Conservation (phyloP, 495 filamentous ascomycete genomes). For the Alectoria sarmentosa region DNA sequence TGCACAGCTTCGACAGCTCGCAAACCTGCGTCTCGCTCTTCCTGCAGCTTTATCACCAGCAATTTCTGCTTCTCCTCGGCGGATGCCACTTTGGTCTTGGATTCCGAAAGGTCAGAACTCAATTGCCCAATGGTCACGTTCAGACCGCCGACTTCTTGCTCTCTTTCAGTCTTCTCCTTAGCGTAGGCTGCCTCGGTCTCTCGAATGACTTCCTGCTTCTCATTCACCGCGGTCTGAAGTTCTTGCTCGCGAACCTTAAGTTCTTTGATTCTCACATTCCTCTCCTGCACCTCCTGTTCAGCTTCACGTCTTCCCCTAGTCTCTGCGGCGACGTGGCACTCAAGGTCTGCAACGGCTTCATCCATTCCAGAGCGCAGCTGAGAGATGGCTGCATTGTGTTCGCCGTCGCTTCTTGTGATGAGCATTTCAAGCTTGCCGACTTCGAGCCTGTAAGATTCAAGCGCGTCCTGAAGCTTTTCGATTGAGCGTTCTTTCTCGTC, state of each 20-base stretch:
- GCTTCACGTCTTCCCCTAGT: constrained; percentile 33
- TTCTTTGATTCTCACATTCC: constrained; percentile 35
- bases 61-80: constrained; percentile 46
- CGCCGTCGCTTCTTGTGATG: constrained; percentile 51
- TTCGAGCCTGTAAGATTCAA: constrained; percentile 58
- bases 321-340: constrained; percentile 35
- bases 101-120: constrained; percentile 17
- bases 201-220: constrained; percentile 37
- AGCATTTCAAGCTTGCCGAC: constrained; percentile 54
- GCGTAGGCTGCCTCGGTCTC: constrained; percentile 33
- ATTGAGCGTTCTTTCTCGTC: constrained; percentile 52
- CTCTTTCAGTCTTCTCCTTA: constrained; percentile 32
- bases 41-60: constrained; percentile 29
- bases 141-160: constrained; percentile 31
- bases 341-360: constrained; percentile 37
- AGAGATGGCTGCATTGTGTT: constrained; percentile 36
- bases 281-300: constrained; percentile 31
- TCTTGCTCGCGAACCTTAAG: constrained; percentile 30
- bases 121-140: constrained; percentile 24
- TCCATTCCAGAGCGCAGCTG: constrained; percentile 31
- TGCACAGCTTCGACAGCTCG: constrained; percentile 21
- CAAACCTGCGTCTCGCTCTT: constrained; percentile 23
- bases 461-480: constrained; percentile 52
- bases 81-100: constrained; percentile 35
- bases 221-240: constrained; percentile 39